Conservation (phyloP, 306 rosid species). For the Mimosa bimucronata region DNA sequence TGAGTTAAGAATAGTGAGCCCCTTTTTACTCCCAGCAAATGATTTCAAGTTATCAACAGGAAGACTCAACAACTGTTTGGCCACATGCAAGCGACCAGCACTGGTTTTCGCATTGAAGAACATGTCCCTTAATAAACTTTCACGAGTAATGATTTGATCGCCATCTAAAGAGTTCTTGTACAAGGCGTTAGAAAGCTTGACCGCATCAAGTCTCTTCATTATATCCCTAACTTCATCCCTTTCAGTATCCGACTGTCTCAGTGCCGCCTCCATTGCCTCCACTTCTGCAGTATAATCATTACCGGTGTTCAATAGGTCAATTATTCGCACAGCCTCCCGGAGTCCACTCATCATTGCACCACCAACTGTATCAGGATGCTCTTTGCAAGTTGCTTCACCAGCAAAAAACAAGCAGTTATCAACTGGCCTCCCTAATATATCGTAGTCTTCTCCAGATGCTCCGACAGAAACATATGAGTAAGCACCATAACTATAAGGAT, state of each 20-base stretch:
- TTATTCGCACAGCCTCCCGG: slow-evolving; percentile 94
- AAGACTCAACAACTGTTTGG: slow-evolving; percentile 78
- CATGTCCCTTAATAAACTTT: slow-evolving; percentile 76
- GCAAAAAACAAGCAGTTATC: slow-evolving; percentile 95
- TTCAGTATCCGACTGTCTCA: slow-evolving; percentile 79
- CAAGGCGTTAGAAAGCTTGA: slow-evolving; percentile 70
- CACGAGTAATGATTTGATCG: slow-evolving; percentile 59
- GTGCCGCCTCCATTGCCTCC: slow-evolving; percentile 88
- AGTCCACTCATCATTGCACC: slow-evolving; percentile 99
- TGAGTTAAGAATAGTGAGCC: slow-evolving; percentile 81
- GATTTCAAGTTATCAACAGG: slow-evolving; percentile 83
- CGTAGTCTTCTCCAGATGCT: slow-evolving; percentile 98
- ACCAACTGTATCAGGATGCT: slow-evolving; percentile 99
- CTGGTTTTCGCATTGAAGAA: slow-evolving; percentile 79
- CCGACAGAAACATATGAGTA: slow-evolving; percentile 96
- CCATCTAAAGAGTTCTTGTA: slow-evolving; percentile 75
- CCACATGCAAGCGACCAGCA: slow-evolving; percentile 89
- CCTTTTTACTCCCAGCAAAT: slow-evolving; percentile 94
- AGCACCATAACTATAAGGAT: slow-evolving; percentile 96
- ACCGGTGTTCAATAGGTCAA: slow-evolving; percentile 78
- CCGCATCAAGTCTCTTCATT: slow-evolving; percentile 80
- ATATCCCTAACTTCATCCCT: slow-evolving; percentile 98
- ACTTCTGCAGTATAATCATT: slow-evolving; percentile 89
- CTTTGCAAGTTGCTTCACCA: slow-evolving; percentile 99
- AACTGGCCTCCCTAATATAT: slow-evolving; percentile 86